Percentiles rank a stretch among this genome's conserved stretches.
These are phyloP conservation scores for Strobilomyces echinocephalus DNA, from an alignment of 768 basidiomycete species.

Conservation along the genomic window DNA sequence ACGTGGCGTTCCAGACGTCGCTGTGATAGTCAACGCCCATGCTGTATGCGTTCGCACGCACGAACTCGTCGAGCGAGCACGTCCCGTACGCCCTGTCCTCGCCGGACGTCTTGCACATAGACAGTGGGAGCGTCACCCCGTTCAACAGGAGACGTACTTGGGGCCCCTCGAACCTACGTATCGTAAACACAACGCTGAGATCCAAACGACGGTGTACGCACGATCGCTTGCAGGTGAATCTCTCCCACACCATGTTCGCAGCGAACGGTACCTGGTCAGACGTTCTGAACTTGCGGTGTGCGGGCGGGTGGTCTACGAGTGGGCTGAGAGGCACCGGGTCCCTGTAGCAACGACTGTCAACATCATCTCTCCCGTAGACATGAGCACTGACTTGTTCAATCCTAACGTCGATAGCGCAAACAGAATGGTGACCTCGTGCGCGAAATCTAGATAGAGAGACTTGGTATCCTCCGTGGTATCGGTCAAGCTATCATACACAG, in stretches of 20 bases:
- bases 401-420: constrained; percentile 35
- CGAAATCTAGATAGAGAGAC: constrained; percentile 39
- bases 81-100: constrained; percentile 33
- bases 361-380: too few relatives aligned
- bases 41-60: constrained; percentile 25
- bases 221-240: constrained; percentile 36
- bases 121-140: constrained; percentile 35
- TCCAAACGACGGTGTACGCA: constrained; percentile 6
- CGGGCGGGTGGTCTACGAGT: constrained; percentile 17
- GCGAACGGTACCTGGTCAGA: constrained; percentile 38
- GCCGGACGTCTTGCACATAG: constrained; percentile 26
- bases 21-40: constrained; percentile 27
- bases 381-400: constrained; percentile 31
- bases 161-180: constrained; percentile 28
- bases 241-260: constrained; percentile 41
- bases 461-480: constrained; percentile 28
- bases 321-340: constrained; percentile 31
- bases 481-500: constrained; percentile 23
- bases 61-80: constrained; percentile 35
- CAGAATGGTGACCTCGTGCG: constrained; percentile 37
- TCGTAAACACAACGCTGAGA: background rate
- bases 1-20: constrained; percentile 35
- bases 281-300: constrained; percentile 33
- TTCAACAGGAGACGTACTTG: constrained; percentile 41
- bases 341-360: constrained; percentile 14